phyloP scores from a whole-genome alignment of 1,139 yeast genomes.

The Suhomyces bribrorum region DNA sequence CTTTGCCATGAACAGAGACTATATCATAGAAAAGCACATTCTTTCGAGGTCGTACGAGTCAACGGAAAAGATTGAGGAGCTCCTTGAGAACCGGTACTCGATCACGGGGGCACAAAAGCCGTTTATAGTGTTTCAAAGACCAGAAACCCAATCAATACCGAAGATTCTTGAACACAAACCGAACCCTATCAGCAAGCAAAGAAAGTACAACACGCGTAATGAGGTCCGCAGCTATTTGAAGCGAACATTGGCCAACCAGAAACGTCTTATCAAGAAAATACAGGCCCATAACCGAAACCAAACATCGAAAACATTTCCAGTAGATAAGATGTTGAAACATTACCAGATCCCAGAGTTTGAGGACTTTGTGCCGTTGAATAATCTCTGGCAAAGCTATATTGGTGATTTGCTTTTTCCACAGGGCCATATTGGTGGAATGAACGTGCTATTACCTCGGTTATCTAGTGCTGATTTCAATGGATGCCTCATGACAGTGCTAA shows the following conservation, averaged over 20 bases:
- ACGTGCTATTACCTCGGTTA: constrained; percentile 52
- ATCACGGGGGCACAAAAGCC: constrained; percentile 61
- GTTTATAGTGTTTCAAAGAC: constrained; percentile 13
- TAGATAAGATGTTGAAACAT: constrained; percentile 32
- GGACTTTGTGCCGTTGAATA: constrained; percentile 53
- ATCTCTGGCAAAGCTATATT: constrained; percentile 65
- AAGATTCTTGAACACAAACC: constrained; percentile 8
- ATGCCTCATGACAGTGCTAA: constrained; percentile 59
- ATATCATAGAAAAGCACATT: constrained; percentile 52
- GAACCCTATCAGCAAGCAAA: constrained; percentile 13
- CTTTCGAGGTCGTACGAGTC: constrained; percentile 53
- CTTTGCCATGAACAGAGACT: constrained; percentile 35
- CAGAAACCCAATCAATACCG: constrained; percentile 10
- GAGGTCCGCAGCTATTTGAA: constrained; percentile 49
- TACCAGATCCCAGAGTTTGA: constrained; percentile 51
- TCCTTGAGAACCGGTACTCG: constrained; percentile 59
- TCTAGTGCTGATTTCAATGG: constrained; percentile 88
- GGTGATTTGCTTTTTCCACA: constrained; percentile 49
- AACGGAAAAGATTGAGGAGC: constrained; percentile 44
- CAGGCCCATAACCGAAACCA: constrained; percentile 27
- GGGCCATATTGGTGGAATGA: constrained; percentile 27
- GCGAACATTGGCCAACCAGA: constrained; percentile 39
- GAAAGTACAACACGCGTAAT: constrained; percentile 39
- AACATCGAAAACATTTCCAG: constrained; percentile 24
- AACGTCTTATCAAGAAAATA: constrained; percentile 33